These are phyloP conservation scores for Neofusicoccum kwambonambiense DNA, from an alignment of 2,329 filamentous ascomycete species.

Conservation along the genomic window DNA sequence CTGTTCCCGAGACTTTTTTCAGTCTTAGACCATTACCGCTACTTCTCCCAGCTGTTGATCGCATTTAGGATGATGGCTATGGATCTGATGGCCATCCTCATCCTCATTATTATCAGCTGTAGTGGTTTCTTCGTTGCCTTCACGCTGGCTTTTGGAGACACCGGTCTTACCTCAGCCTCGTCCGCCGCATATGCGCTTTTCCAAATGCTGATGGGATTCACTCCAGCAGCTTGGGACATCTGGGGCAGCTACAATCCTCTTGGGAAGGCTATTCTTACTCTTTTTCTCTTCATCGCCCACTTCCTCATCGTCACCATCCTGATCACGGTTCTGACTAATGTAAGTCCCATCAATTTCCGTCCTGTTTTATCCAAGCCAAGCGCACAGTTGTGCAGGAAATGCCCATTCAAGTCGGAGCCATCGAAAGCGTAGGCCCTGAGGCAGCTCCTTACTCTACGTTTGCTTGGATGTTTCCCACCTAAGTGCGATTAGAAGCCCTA, in stretches of 20 bases:
- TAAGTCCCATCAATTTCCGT: not conserved
- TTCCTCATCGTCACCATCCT: conserved; percentile 92
- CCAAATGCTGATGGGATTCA: conserved; percentile 94
- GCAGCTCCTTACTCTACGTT: no score
- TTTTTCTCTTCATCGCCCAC: conserved; percentile 92
- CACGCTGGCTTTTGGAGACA: conserved; percentile 72
- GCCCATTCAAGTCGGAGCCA: no score
- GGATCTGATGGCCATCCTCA: conserved; percentile 79
- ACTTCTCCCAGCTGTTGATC: conserved; percentile 92
- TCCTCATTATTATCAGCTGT: conserved; percentile 82
- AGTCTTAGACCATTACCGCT: conserved; percentile 89
- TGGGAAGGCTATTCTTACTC: conserved; percentile 70
- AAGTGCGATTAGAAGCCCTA: not conserved
- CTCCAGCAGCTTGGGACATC: conserved; percentile 87
- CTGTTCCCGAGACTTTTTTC: conserved; percentile 90
- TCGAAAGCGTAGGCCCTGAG: no score
- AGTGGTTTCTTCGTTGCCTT: conserved; percentile 97
- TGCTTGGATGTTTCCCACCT: not conserved
- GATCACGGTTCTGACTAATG: conserved; percentile 60
- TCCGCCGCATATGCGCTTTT: conserved; percentile 89
- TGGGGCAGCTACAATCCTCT: conserved; percentile 81
- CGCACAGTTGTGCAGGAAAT: no score
- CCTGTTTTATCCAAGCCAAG: no score
- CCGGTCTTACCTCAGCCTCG: conserved; percentile 62
- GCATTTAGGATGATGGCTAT: conserved; percentile 93